Conservation (phyloP, 495 filamentous ascomycete species). For the Neurospora tetraspora region DNA sequence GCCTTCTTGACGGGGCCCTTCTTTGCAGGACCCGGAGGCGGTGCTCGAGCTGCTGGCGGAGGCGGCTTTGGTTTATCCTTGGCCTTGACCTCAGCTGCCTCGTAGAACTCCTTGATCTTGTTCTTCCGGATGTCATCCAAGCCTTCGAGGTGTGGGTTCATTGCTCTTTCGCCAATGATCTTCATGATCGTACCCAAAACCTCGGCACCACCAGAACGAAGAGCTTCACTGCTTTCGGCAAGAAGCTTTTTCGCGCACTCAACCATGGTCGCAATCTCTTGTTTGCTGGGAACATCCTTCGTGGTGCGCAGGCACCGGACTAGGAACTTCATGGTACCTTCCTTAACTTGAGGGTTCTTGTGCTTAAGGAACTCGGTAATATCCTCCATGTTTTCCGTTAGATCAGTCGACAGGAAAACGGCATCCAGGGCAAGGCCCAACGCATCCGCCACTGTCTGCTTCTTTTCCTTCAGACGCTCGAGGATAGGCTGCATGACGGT, state of each 20-base stretch:
- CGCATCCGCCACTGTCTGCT: constrained; percentile 78
- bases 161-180: constrained; percentile 94
- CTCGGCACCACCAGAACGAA: constrained; percentile 82
- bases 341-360: constrained; percentile 97
- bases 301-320: constrained; percentile 81
- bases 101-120: constrained; percentile 93
- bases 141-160: constrained; percentile 90
- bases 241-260: constrained; percentile 81
- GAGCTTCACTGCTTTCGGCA: constrained; percentile 74
- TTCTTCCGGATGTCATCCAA: constrained; percentile 92
- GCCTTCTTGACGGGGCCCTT: constrained; percentile 38
- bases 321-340: constrained; percentile 84
- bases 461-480: constrained; percentile 96
- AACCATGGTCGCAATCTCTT: constrained; percentile 75
- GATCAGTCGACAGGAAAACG: constrained; percentile 66
- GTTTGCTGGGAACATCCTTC: constrained; percentile 67
- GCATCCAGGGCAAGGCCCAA: constrained; percentile 77
- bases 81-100: constrained; percentile 87
- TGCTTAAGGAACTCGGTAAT: constrained; percentile 75
- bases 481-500: constrained; percentile 77
- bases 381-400: constrained; percentile 83
- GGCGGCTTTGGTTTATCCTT: constrained; percentile 91
- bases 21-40: constrained; percentile 39
- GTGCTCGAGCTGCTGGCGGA: constrained; percentile 51
- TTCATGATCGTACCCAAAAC: constrained; percentile 94